These are phyloP conservation scores for Euphorbia peplus DNA, from an alignment of 345 rosid genomes.

Conservation along the genomic window DNA sequence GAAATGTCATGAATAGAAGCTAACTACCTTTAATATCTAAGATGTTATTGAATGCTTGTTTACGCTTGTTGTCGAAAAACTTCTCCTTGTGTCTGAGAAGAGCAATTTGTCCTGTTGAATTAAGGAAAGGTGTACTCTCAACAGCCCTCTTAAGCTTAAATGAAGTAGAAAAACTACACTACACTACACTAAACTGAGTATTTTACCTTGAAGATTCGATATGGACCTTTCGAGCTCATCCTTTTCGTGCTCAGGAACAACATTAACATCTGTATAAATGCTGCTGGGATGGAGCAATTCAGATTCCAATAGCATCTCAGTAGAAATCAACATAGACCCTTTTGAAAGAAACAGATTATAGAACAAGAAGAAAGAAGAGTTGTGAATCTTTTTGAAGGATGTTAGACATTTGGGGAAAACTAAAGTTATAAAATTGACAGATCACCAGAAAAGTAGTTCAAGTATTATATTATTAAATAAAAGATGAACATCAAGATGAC, in stretches of 20 bases:
- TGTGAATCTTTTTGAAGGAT: not conserved
- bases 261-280: slow-evolving; percentile 58
- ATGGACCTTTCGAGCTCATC: slow-evolving; percentile 57
- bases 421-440: slow-evolving; percentile 6
- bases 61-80: slow-evolving; percentile 58
- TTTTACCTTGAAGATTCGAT: slow-evolving; percentile 55
- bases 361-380: not conserved
- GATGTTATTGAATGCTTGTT: slow-evolving; percentile 58
- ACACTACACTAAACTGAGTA: slow-evolving; percentile 10
- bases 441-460: not conserved
- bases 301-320: slow-evolving; percentile 34
- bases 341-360: slow-evolving; percentile 16
- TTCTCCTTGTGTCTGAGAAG: slow-evolving; percentile 53
- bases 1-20: too few species aligned
- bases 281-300: slow-evolving; percentile 35
- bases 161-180: not conserved
- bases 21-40: slow-evolving; percentile 69
- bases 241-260: slow-evolving; percentile 77
- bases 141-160: not conserved
- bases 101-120: slow-evolving; percentile 50
- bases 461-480: not conserved
- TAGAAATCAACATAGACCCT: slow-evolving; percentile 27
- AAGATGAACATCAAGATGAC: slow-evolving; percentile 4
- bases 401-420: not conserved
- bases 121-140: slow-evolving; percentile 5